phyloP scores from a whole-genome alignment of 257 asterid species.

The Leptodermis oblonga region DNA sequence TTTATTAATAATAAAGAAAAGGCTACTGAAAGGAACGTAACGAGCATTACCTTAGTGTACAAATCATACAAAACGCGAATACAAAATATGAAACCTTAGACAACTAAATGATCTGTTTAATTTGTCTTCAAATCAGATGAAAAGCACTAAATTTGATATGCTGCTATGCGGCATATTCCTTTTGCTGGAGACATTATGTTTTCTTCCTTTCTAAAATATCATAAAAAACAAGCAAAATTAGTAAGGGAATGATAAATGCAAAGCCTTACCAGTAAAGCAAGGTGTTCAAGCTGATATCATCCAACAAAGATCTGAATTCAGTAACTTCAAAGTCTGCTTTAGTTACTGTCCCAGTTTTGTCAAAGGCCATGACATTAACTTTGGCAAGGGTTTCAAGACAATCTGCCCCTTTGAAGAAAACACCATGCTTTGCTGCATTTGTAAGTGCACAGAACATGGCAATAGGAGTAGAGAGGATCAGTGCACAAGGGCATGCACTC shows the following conservation, averaged over 20 bases:
- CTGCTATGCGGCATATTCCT: not conserved
- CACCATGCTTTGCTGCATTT: constrained; percentile 72
- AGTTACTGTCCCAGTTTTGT: constrained; percentile 90
- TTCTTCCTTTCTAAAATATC: constrained; percentile 8
- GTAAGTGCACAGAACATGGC: constrained; percentile 87
- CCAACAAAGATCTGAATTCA: constrained; percentile 49
- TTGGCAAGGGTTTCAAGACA: constrained; percentile 68
- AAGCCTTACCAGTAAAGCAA: constrained; percentile 61
- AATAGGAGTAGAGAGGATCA: constrained; percentile 82
- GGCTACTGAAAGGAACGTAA: no score
- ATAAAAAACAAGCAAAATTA: constrained; percentile 31
- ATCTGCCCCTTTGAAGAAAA: constrained; percentile 76
- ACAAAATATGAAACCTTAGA: no score
- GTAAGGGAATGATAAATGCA: not conserved
- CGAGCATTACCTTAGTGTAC: no score
- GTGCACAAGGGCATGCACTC: constrained; percentile 90
- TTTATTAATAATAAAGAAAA: no score
- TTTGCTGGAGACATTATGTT: not conserved
- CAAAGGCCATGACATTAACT: constrained; percentile 77
- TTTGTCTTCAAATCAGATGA: no score
- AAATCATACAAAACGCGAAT: no score
- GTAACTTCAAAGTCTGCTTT: constrained; percentile 71
- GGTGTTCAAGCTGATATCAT: constrained; percentile 34
- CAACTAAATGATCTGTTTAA: not conserved
- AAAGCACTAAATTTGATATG: not conserved